A percentile compares a stretch with the other conserved stretches of the same genome.
Evolutionary conservation across 352 stramenopile genomes (phyloP).

Genomic region (Peronosclerospora sorghi): DNA sequence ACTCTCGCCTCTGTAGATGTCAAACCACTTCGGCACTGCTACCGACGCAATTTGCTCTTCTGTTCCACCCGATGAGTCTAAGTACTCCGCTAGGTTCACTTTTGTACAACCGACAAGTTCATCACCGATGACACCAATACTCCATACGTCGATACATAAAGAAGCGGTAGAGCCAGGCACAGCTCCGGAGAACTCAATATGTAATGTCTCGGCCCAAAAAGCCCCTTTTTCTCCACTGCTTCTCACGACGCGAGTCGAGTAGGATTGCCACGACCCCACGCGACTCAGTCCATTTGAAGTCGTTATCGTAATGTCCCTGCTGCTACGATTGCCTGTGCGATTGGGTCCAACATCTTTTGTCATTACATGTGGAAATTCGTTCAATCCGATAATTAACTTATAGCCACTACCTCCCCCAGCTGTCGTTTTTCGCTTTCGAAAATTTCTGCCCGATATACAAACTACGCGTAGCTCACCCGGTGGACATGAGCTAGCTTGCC

Average conservation of each 20-base stretch:
- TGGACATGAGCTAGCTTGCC: slow-evolving; percentile 46
- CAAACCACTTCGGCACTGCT: slow-evolving; percentile 68
- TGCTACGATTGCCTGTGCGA: slow-evolving; percentile 7
- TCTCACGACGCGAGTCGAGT: slow-evolving; percentile 53
- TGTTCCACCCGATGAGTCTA: slow-evolving; percentile 43
- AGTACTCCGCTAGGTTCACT: slow-evolving; percentile 65
- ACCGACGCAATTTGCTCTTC: slow-evolving; percentile 61
- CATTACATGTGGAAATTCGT: slow-evolving; percentile 59
- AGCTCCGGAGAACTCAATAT: slow-evolving; percentile 62
- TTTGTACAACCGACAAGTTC: slow-evolving; percentile 66
- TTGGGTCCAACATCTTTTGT: slow-evolving; percentile 26
- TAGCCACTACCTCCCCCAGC: slow-evolving; percentile 41
- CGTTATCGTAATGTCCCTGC: slow-evolving; percentile 13
- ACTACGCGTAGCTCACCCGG: slow-evolving; percentile 74
- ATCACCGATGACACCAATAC: slow-evolving; percentile 61
- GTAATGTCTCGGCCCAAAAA: slow-evolving; percentile 73
- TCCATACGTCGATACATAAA: slow-evolving; percentile 72
- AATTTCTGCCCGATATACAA: slow-evolving; percentile 52
- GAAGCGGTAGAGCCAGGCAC: slow-evolving; percentile 65
- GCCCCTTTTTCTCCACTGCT: slow-evolving; percentile 32
- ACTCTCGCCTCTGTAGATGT: slow-evolving; percentile 46
- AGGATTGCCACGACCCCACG: slow-evolving; percentile 48
- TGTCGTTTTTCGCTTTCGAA: slow-evolving; percentile 18
- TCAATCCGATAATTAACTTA: slow-evolving; percentile 60
- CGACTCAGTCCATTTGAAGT: slow-evolving; percentile 33